phyloP scores from a whole-genome alignment of 108 stramenopile species.

The Cyclotella baltica region DNA sequence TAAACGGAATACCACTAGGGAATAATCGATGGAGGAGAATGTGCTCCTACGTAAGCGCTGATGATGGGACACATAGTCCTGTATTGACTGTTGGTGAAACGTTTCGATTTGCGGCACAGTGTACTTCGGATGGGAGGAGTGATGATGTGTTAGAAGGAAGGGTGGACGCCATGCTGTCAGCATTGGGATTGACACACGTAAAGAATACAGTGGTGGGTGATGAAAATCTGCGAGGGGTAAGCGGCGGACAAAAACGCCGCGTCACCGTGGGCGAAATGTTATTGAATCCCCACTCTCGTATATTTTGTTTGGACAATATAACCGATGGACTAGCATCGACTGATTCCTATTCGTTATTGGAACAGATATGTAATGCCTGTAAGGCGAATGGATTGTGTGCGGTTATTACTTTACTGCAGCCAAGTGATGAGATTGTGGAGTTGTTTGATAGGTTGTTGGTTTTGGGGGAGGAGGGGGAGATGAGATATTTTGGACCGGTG shows the following conservation, averaged over 20 bases:
- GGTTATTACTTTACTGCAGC: slow-evolving; percentile 47
- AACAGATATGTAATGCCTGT: slow-evolving; percentile 30
- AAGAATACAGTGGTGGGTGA: slow-evolving; percentile 77
- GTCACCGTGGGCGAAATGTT: slow-evolving; percentile 61
- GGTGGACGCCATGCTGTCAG: slow-evolving; percentile 36
- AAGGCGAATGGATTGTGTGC: slow-evolving; percentile 13
- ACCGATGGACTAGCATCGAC: slow-evolving; percentile 51
- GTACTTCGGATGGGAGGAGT: slow-evolving; percentile 23
- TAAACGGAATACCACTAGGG: slow-evolving; percentile 45
- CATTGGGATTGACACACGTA: slow-evolving; percentile 67
- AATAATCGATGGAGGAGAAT: slow-evolving; percentile 48
- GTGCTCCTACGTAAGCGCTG: slow-evolving; percentile 45
- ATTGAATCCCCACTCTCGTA: slow-evolving; percentile 19
- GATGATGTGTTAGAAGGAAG: slow-evolving; percentile 12
- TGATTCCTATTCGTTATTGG: slow-evolving; percentile 42
- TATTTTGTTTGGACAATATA: slow-evolving; percentile 56
- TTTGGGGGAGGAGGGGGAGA: slow-evolving; percentile 30
- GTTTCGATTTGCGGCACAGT: slow-evolving; percentile 48
- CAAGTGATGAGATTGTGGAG: slow-evolving; percentile 49
- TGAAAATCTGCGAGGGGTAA: slow-evolving; percentile 65
- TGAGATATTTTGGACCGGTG: slow-evolving; percentile 53
- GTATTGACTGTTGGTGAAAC: slow-evolving; percentile 60
- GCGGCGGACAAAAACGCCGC: slow-evolving; percentile 66
- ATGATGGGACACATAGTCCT: slow-evolving; percentile 46
- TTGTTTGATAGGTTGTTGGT: slow-evolving; percentile 51